Base-by-base conservation (phyloP, 2,329 filamentous ascomycete genomes). In the Periconia sp. region DNA sequence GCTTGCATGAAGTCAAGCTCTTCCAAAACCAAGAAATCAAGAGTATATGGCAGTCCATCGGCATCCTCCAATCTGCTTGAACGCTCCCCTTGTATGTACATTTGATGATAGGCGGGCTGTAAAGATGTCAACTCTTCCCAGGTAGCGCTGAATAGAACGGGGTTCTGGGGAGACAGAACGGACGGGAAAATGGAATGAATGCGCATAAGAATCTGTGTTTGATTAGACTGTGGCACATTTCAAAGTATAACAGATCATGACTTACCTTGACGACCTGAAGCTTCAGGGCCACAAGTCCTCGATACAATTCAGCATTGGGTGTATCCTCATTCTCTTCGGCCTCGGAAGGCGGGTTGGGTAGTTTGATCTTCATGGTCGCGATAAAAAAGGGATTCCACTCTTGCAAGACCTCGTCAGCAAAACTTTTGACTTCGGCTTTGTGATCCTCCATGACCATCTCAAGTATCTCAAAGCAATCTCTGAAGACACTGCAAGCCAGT, bases 381-480 rank as follows among this genome's bases (percentile, higher is more conserved):
- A 91, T 81, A 78, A 97, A 94, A 78, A 96, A 96, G 5, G 92
- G 91, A 57, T 90, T 87, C 94, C 94, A 99, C 47, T 85, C 84
- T 62, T 81, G 82, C 46, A 97, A 81, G 0, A 91, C 86, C 68
- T 96, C 89, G 56, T 96, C 91, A 49, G 93, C 92, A 72, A 99
- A 99, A 1, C 82, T 82, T 74, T 91, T 94, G 56, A 97, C 91
- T 51, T 90, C 90, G 53, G 83, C 82, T 66, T 90, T 90, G 75
- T 97, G 90, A 63, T 96, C 91, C 62, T 96, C 92, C 80, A 96
- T 89, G 61, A 97, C 90, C 85, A 97, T 96, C 76, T 97, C 92
- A 77, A 99, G 85, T 52, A 94, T 90, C 71, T 97, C 92, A 72
- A 99, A 96, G 75, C 91, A 96, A 46, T 86, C 86, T 53, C 91